Evolutionary conservation across 306 rosid genomes (phyloP).

Genomic region (Albizia julibrissin): DNA sequence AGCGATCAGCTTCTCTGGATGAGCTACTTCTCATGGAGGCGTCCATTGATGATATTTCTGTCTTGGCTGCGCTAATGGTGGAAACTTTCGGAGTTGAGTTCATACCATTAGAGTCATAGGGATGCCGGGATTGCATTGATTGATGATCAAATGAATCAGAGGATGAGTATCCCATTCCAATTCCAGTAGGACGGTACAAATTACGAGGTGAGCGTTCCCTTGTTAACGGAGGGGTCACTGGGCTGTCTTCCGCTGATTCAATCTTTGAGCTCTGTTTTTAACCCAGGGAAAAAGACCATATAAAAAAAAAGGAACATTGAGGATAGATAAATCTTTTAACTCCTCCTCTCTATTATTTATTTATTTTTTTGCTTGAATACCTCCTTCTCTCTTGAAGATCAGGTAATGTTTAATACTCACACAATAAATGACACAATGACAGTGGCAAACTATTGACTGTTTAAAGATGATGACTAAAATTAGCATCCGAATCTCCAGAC

Average conservation of each 20-base stretch:
- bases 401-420: neutral
- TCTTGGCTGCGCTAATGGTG: conserved; percentile 63
- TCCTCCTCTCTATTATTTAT: neutral
- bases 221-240: conserved; percentile 55
- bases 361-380: too few species aligned
- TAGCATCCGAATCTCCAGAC: neutral
- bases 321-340: neutral
- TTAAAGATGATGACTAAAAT: neutral
- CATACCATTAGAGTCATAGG: conserved; percentile 38
- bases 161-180: conserved; percentile 61
- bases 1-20: conserved; percentile 63
- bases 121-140: conserved; percentile 51
- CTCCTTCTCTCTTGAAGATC: neutral
- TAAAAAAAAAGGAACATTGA: neutral
- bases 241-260: conserved; percentile 58
- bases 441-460: neutral
- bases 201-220: conserved; percentile 54
- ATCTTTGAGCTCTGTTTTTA: conserved; percentile 55
- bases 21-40: conserved; percentile 66
- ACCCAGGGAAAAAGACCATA: neutral
- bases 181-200: conserved; percentile 52
- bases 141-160: conserved; percentile 60
- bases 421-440: neutral
- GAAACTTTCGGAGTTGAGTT: conserved; percentile 65
- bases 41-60: conserved; percentile 62